These are phyloP conservation scores for Brassica nigra DNA, from an alignment of 345 rosid species.

Conservation along the genomic window DNA sequence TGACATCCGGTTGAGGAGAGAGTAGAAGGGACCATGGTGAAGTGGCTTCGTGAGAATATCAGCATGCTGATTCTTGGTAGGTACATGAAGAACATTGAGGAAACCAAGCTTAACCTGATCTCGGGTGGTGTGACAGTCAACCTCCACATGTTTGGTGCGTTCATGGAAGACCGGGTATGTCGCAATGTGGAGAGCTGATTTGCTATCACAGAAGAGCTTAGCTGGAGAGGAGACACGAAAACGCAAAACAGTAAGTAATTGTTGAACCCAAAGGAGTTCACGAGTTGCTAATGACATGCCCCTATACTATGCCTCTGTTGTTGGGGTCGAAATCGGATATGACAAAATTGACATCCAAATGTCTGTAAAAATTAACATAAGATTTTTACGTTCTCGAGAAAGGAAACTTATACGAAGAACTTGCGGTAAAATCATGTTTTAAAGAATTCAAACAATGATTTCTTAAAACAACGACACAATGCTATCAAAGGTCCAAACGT, in stretches of 20 bases:
- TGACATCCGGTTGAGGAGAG: not conserved
- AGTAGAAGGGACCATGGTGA: not conserved
- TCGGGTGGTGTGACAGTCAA: not conserved
- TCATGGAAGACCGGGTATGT: not conserved
- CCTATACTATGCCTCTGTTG: not conserved
- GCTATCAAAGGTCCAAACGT: too few relatives aligned
- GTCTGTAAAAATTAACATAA: too few relatives aligned
- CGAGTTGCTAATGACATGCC: not conserved
- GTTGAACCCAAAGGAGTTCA: not conserved
- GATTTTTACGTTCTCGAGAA: too few relatives aligned
- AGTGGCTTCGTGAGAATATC: not conserved
- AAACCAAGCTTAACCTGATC: not conserved
- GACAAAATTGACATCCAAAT: too few relatives aligned
- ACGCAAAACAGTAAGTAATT: not conserved
- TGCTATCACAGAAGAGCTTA: not conserved
- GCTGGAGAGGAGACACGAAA: not conserved
- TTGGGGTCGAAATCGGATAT: too few relatives aligned
- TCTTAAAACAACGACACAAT: too few relatives aligned
- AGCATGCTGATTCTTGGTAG: not conserved
- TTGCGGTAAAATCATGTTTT: too few relatives aligned
- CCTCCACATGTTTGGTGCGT: not conserved
- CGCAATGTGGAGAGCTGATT: not conserved
- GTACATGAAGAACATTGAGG: not conserved
- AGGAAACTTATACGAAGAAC: too few relatives aligned
- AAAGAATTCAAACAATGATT: too few relatives aligned